Evolutionary conservation across 148 eudicot species (phyloP), one percentile per base, ranked within the genome.

Genomic region (Amaranthus hypochondriacus): DNA sequence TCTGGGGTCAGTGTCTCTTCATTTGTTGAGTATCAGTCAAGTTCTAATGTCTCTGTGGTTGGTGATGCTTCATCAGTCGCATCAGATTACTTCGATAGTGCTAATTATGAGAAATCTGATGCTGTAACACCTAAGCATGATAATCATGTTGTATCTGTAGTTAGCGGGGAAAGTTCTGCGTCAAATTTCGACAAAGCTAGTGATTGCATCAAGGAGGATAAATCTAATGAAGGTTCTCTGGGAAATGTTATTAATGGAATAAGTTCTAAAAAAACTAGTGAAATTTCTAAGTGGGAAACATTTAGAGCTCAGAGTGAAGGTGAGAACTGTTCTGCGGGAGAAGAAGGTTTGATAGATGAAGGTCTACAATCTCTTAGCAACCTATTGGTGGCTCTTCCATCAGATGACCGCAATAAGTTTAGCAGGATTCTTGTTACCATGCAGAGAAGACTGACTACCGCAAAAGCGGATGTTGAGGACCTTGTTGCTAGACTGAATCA

Each of bases 381-480:
- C 51, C 66, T 88, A 65, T 77, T 83, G 12, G 77, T 89, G 72
- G 83, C 88, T 79, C 87, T 93, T 77, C 95, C 97, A 72, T 69
- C 81, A 71, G 89, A 91, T 56, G 87, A 84, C 58, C 94, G 91
- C 53, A 89, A 81, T 28, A 89, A 89, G 86, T 70, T 91, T 77
- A 88, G 85, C 58, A 87, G 91, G 81, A 88, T 89, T 76, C 88
- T 93, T 71, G 72, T 15, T 72, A 84, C 91, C 74, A 66, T 91
- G 88, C 85, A 88, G 59, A 85, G 81, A 71, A 88, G 97, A 77
- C 74, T 93, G 72, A 83, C 79, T 60, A 84, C 91, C 15, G 92
- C 97, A 69, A 93, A 87, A 81, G 90, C 90, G 21, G 98, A 93
- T 77, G 88, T 91, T 92, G 97, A 93, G 82, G 98, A 89, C 82